Evolutionary conservation across 192 early-diverging fungal genomes (phyloP), one percentile per base, ranked within the genome.

Genomic region (Mortierella claussenii): DNA sequence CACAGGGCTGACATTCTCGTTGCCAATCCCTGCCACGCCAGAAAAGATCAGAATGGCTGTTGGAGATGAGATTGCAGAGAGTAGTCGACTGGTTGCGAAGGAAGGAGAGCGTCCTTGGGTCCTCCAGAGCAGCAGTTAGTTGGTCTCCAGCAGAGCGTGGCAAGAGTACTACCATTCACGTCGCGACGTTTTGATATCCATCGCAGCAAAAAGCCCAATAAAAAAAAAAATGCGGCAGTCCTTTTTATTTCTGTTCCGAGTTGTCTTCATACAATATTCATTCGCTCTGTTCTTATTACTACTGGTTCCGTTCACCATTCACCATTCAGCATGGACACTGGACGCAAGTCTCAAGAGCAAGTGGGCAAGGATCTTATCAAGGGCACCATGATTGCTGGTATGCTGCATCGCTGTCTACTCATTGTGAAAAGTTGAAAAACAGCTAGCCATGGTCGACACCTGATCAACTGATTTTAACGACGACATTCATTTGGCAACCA

Each of bases 21-120:
- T 96, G 63, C 82, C 88, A 48, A 86, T 83, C 15, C 94, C 94
- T 26, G 93, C 92, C 5, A 95, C 93, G 0, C 80, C 92, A 0
- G 94, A 96, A 68, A 64, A 80, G 13, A 87, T 96, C 59, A 79
- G 94, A 30, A 43, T 89, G 68, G 85, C 90, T 4, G 94, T 91
- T 62, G 82, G 74, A 12, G 94, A 95, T 58, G 60, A 80, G 27
- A 69, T 95, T 57, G 82, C 81, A 2, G 71, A 80, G 33, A 36
- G 68, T 46, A 80, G 79, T 11, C 73, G 56, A 32, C 54, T 83
- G 26, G 50, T 63, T 21, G 49, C 40, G 50, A 79, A 84, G 49
- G 34, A 61, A 32, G 76, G 67, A n/a, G 80, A 84, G 45, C 69
- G 57, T 42, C 60, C 62, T 21, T 82, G n/a, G n/a, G n/a, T n/a